These are phyloP conservation scores for Fusarium nurragi DNA, from an alignment of 2,329 filamentous ascomycete genomes.

Conservation along the genomic window DNA sequence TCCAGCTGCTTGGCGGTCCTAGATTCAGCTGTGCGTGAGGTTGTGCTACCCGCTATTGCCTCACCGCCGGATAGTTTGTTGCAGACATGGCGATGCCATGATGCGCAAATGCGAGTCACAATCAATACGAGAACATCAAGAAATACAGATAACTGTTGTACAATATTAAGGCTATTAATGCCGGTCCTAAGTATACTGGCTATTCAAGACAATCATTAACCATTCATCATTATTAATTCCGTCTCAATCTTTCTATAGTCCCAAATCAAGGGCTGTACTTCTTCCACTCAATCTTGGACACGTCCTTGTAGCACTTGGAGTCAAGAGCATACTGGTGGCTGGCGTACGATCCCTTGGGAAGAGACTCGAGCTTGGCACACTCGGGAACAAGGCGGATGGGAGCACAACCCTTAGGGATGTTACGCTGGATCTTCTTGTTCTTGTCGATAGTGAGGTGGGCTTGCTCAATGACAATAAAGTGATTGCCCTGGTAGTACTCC, in stretches of 20 bases:
- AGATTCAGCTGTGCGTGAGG: not conserved
- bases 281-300: conserved; percentile 44
- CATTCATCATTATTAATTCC: conserved; percentile 34
- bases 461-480: conserved; percentile 54
- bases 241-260: not conserved
- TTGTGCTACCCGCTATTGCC: conserved; percentile 4
- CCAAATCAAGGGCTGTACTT: conserved; percentile 34
- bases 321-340: conserved; percentile 53
- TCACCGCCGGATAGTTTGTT: conserved; percentile 12
- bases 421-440: conserved; percentile 34
- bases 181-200: conserved; percentile 24
- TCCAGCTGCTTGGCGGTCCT: conserved; percentile 9
- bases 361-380: conserved; percentile 51
- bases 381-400: conserved; percentile 56
- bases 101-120: not conserved
- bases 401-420: conserved; percentile 51
- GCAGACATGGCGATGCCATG: not conserved
- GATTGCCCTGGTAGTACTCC: conserved; percentile 52
- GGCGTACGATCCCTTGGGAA: conserved; percentile 49
- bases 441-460: conserved; percentile 44
- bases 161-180: conserved; percentile 29
- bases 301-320: conserved; percentile 55
- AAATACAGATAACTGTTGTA: conserved; percentile 15
- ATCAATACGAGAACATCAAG: not conserved
- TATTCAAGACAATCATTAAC: conserved; percentile 29